Base-by-base conservation (phyloP, 495 filamentous ascomycete genomes). In the Aspergillus steynii region DNA sequence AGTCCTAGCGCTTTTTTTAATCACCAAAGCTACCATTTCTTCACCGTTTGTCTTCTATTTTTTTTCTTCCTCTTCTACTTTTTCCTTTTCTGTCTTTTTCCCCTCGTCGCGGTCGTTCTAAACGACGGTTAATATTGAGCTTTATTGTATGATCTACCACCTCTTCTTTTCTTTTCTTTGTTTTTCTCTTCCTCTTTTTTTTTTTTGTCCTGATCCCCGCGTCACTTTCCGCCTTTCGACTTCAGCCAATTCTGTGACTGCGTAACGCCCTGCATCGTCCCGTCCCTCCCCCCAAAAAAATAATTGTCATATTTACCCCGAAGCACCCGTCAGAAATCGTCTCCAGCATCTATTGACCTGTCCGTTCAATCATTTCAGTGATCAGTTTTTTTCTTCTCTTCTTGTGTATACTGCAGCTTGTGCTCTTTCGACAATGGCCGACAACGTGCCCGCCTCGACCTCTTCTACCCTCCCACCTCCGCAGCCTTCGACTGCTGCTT, bases 401-500 rank as follows among this genome's bases (percentile, higher is more conserved):
- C 51, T 20, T 20, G 20, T 42, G 61, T 64, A 66, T 63, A 63
- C 62, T 56, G 53, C 59, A 56, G 54, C 58, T 56, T 51, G 52
- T 55, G 65, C 62, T 55, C 59, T 53, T 63, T 65, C 68, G 73
- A 74, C 73, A 69, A 92, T 92, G 89, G 83, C 88, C 74, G 89
- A 92, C 66, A 85, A 81, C 77, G 80, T 79, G 63, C 75, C 83
- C 47, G 74, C 82, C 63, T 64, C 84, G 53, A 72, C 81, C 64
- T 68, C 82, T 49, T 76, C 84, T 12, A 72, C 81, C 29, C 83
- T 90, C 51, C 87, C 88, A 15, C 86, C 87, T 28, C 85, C 87
- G 29, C 86, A 88, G 73, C 73, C 85, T 42, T 83, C 87, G 62
- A 79, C 86, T 58, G 87, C 86, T 69, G 88, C 88, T 50, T 86